These are phyloP conservation scores for Mucor ambiguus DNA, from an alignment of 371 early-diverging fungal species.

Conservation along the genomic window DNA sequence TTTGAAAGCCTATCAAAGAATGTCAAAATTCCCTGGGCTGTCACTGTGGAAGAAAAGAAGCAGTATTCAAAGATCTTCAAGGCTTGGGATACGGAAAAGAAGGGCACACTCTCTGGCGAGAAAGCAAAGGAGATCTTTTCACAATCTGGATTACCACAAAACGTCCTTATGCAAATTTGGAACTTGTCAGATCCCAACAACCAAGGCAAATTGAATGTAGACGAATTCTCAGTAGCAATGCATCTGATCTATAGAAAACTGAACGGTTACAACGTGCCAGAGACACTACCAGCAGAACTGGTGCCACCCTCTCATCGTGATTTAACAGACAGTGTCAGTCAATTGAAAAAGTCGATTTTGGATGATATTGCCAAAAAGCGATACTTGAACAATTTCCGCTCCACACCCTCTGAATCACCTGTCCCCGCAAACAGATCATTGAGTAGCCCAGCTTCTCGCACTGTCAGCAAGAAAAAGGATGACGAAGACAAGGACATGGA, in stretches of 20 bases:
- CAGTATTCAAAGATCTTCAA: conserved; percentile 84
- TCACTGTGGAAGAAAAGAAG: conserved; percentile 76
- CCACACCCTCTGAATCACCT: conserved; percentile 30
- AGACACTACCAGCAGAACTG: conserved; percentile 76
- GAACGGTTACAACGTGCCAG: conserved; percentile 80
- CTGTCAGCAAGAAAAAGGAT: conserved; percentile 16
- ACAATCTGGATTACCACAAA: conserved; percentile 81
- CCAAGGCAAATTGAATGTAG: conserved; percentile 84
- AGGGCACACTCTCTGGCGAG: conserved; percentile 80
- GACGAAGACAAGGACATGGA: conserved; percentile 35
- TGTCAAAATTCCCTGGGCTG: conserved; percentile 75
- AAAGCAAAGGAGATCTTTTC: conserved; percentile 84
- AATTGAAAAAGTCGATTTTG: conserved; percentile 57
- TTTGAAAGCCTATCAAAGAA: conserved; percentile 36
- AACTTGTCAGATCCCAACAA: conserved; percentile 82
- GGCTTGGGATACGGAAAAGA: conserved; percentile 81
- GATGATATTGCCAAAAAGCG: conserved; percentile 51
- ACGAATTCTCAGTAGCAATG: conserved; percentile 96
- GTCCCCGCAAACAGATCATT: conserved; percentile 6
- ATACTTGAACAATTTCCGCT: conserved; percentile 41
- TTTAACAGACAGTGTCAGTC: conserved; percentile 58
- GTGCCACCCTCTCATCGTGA: conserved; percentile 79
- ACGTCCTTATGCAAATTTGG: conserved; percentile 88
- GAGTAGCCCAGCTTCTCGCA: conserved; percentile 27
- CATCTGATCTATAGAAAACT: conserved; percentile 85